phyloP scores from a whole-genome alignment of 305 asterid genomes.

The Solanum chacoense region DNA sequence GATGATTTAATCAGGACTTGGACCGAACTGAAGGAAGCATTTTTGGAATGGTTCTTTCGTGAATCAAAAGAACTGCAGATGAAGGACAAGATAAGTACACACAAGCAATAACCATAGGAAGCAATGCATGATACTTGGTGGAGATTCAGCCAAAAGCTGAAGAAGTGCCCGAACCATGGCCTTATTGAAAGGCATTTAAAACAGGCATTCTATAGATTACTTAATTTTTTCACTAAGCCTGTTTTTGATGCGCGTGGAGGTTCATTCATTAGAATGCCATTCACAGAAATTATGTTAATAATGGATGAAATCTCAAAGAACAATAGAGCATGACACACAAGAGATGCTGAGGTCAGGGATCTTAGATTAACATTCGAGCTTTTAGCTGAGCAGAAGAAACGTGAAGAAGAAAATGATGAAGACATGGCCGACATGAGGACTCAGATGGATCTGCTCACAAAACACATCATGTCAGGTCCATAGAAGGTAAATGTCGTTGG shows the following conservation, averaged over 20 bases:
- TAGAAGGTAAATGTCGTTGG: background rate
- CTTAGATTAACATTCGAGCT: background rate
- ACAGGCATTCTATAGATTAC: no score
- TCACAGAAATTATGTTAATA: background rate
- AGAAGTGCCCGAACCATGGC: no score
- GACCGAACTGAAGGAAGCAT: no score
- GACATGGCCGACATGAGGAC: background rate
- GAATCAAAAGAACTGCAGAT: no score
- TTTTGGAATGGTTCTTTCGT: no score
- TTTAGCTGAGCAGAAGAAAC: background rate
- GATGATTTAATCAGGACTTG: no score
- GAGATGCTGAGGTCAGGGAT: background rate
- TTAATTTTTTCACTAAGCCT: no score
- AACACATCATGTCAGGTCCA: background rate
- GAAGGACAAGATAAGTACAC: no score
- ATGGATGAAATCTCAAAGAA: background rate
- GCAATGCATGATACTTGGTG: no score
- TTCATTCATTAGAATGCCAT: background rate
- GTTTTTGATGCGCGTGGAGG: background rate
- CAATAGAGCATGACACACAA: background rate
- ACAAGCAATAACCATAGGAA: no score
- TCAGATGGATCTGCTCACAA: background rate
- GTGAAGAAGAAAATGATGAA: background rate
- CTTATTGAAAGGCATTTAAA: no score
- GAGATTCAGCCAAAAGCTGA: no score